phyloP scores from a whole-genome alignment of 805 yeast genomes.

The Jamesozyma piceae region DNA sequence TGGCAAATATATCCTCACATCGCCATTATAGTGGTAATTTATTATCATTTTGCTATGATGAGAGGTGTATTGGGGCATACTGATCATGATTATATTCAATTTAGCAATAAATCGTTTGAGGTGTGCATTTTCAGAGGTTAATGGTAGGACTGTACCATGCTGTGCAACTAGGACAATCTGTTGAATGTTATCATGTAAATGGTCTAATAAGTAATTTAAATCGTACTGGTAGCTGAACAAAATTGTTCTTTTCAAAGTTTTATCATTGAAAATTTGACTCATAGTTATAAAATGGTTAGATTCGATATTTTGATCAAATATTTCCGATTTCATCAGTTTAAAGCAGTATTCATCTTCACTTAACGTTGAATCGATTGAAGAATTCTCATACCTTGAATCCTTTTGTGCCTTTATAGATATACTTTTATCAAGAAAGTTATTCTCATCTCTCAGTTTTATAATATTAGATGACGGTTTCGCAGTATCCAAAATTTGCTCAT shows the following conservation, averaged over 20 bases:
- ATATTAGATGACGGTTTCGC: too few species aligned
- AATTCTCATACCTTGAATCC: neutral
- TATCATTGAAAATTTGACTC: slow-evolving; percentile 28
- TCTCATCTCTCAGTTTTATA: too few species aligned
- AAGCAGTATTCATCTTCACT: slow-evolving; percentile 7
- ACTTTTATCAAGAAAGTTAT: too few species aligned
- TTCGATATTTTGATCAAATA: slow-evolving; percentile 11
- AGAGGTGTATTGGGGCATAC: slow-evolving; percentile 34
- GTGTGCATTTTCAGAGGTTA: slow-evolving; percentile 5
- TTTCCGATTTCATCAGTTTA: slow-evolving; percentile 17
- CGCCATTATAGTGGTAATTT: slow-evolving; percentile 40
- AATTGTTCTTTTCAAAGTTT: slow-evolving; percentile 30
- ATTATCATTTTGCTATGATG: slow-evolving; percentile 67
- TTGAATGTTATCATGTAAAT: slow-evolving; percentile 16
- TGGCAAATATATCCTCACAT: slow-evolving; percentile 45
- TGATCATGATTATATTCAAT: slow-evolving; percentile 23
- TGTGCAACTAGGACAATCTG: slow-evolving; percentile 27
- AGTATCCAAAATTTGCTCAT: too few species aligned
- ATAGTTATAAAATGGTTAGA: slow-evolving; percentile 20
- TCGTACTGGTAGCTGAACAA: slow-evolving; percentile 44
- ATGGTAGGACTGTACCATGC: slow-evolving; percentile 25
- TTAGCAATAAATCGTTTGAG: slow-evolving; percentile 6
- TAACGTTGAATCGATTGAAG: neutral
- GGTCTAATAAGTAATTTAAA: slow-evolving; percentile 32
- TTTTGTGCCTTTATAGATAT: neutral